phyloP scores from a whole-genome alignment of 2,329 filamentous ascomycete species.

The Mycogone perniciosa region DNA sequence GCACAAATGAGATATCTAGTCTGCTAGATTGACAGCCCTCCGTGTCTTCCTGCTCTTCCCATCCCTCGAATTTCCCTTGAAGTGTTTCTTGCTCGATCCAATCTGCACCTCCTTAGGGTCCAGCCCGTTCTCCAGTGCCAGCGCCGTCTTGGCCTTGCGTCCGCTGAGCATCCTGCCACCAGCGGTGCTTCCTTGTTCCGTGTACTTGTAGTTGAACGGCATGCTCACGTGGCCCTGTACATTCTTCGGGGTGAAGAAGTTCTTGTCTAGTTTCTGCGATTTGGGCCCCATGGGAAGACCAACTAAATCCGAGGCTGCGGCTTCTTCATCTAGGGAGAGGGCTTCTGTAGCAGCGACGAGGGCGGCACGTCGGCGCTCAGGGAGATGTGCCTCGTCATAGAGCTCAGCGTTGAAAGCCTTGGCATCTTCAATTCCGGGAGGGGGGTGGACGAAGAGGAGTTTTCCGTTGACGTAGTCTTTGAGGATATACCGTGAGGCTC shows the following conservation, averaged over 20 bases:
- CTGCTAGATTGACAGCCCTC: constrained; percentile 3
- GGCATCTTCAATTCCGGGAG: constrained; percentile 65
- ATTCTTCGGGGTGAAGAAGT: constrained; percentile 72
- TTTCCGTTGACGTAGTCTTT: constrained; percentile 99
- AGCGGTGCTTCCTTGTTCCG: constrained; percentile 59
- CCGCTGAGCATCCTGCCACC: constrained; percentile 57
- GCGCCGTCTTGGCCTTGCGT: constrained; percentile 72
- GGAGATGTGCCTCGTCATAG: constrained; percentile 77
- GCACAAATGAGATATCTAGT: constrained; percentile 1
- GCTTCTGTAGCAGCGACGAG: constrained; percentile 47
- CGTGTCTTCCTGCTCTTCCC: constrained; percentile 45
- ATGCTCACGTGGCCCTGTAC: constrained; percentile 61
- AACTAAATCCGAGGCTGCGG: constrained; percentile 41
- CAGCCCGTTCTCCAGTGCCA: constrained; percentile 77
- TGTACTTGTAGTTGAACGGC: constrained; percentile 89
- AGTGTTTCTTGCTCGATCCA: constrained; percentile 80
- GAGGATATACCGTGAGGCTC: constrained; percentile 80
- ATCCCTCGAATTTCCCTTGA: constrained; percentile 67
- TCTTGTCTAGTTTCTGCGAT: constrained; percentile 71
- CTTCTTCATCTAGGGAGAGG: constrained; percentile 34
- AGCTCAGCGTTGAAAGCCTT: constrained; percentile 81
- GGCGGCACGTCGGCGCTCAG: constrained; percentile 68
- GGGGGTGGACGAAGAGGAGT: constrained; percentile 84
- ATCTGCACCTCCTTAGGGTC: constrained; percentile 70
- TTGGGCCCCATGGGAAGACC: constrained; percentile 59